phyloP scores from a whole-genome alignment of 1,284 basidiomycete genomes.

The Termitomyces sp. region DNA sequence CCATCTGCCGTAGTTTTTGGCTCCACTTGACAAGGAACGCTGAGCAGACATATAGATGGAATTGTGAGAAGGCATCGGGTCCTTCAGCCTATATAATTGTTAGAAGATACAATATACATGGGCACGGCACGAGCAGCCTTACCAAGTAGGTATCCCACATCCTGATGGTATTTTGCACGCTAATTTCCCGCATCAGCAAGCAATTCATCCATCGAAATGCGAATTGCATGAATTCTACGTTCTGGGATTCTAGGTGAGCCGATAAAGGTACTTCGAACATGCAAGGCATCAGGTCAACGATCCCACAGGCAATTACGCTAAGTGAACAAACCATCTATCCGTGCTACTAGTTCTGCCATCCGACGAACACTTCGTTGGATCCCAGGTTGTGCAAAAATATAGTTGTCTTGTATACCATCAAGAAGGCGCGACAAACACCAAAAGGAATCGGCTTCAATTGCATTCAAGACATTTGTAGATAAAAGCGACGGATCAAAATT shows the following conservation, averaged over 20 bases:
- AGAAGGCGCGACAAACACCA: slow-evolving; percentile 93
- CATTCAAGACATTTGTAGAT: slow-evolving; percentile 64
- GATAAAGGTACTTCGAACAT: slow-evolving; percentile 65
- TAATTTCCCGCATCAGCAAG: slow-evolving; percentile 93
- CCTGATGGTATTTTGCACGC: slow-evolving; percentile 88
- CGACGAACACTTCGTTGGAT: slow-evolving; percentile 88
- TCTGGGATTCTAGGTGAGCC: slow-evolving; percentile 79
- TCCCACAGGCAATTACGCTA: neutral
- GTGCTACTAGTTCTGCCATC: slow-evolving; percentile 88
- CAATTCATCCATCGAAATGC: slow-evolving; percentile 99
- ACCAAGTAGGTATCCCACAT: slow-evolving; percentile 99
- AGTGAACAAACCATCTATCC: slow-evolving; percentile 74
- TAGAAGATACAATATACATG: slow-evolving; percentile 1
- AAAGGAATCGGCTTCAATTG: slow-evolving; percentile 92
- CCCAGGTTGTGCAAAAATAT: slow-evolving; percentile 91
- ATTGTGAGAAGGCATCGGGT: slow-evolving; percentile 92
- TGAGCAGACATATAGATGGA: slow-evolving; percentile 94
- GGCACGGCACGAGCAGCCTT: slow-evolving; percentile 25
- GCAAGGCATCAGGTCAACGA: slow-evolving; percentile 1
- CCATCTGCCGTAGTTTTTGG: slow-evolving; percentile 86
- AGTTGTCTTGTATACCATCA: slow-evolving; percentile 97
- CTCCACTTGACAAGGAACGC: slow-evolving; percentile 93
- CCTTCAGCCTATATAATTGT: slow-evolving; percentile 73
- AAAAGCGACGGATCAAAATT: slow-evolving; percentile 78
- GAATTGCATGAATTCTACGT: slow-evolving; percentile 98